Conservation (phyloP, 345 rosid species). For the Gossypium herbaceum region DNA sequence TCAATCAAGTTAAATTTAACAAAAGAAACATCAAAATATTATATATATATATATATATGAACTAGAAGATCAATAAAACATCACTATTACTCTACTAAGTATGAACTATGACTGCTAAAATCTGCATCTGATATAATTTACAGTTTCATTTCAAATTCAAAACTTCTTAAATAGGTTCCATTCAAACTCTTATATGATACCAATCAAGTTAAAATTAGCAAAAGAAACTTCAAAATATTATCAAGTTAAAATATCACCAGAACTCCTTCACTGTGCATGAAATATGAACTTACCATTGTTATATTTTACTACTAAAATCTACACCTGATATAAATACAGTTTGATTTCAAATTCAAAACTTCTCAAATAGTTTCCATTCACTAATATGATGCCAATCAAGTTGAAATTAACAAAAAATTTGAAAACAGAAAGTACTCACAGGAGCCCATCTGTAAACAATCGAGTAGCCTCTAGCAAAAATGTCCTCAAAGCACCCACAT, state of each 20-base stretch:
- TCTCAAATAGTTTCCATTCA: not conserved
- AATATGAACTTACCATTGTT: not conserved
- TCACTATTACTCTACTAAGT: no score
- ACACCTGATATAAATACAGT: no score
- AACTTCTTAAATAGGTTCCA: not conserved
- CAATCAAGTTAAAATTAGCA: not conserved
- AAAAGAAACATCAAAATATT: not conserved
- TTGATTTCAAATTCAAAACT: not conserved
- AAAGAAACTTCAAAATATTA: not conserved
- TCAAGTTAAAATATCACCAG: not conserved
- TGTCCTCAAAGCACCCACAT: conserved; percentile 44
- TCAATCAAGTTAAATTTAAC: not conserved
- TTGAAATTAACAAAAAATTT: not conserved
- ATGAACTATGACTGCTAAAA: no score
- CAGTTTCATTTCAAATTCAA: not conserved
- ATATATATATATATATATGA: no score
- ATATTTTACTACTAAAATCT: not conserved
- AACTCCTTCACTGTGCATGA: not conserved
- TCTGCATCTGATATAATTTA: no score
- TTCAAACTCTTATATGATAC: not conserved
- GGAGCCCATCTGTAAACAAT: conserved; percentile 75
- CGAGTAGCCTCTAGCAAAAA: conserved; percentile 45
- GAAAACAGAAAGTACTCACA: conserved; percentile 35
- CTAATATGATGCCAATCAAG: not conserved
- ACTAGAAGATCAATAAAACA: no score